These are phyloP conservation scores for Hypomyces perniciosus DNA, from an alignment of 2,329 filamentous ascomycete species.

Conservation along the genomic window DNA sequence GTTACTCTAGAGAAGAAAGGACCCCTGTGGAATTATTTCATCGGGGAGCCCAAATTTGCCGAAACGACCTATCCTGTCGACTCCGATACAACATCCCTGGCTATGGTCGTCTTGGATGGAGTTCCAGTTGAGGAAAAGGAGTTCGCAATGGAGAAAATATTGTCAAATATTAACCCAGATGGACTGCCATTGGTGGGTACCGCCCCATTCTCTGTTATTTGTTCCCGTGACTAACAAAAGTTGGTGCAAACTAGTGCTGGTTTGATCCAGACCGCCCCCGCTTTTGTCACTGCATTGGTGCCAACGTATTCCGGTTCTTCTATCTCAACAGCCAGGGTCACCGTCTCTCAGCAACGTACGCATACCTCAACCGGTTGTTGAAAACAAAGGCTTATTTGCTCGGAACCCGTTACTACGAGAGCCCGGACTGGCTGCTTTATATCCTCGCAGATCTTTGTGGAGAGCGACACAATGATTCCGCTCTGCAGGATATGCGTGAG, in stretches of 20 bases:
- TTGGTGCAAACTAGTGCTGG: background rate
- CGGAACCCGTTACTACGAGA: constrained; percentile 7
- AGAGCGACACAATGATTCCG: background rate
- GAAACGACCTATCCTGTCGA: constrained; percentile 2
- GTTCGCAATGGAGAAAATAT: constrained; percentile 2
- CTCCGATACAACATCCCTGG: constrained; percentile 8
- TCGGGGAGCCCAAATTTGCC: background rate
- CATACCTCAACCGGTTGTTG: constrained; percentile 5
- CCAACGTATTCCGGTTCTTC: constrained; percentile 9
- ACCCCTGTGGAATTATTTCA: constrained; percentile 4
- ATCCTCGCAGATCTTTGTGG: constrained; percentile 5
- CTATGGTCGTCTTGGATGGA: constrained; percentile 2
- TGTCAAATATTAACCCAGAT: constrained; percentile 1
- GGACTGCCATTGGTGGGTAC: constrained; percentile 7
- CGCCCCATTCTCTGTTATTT: background rate
- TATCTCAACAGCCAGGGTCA: constrained; percentile 2
- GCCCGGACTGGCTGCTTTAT: constrained; percentile 8
- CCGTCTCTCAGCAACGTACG: background rate
- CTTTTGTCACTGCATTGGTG: constrained; percentile 2
- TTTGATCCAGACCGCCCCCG: background rate
- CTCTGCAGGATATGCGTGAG: background rate
- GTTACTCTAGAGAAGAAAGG: constrained; percentile 2
- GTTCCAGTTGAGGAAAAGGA: constrained; percentile 1
- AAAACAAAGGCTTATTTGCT: constrained; percentile 4
- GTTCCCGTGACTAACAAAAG: background rate